Evolutionary conservation across 2,329 filamentous ascomycete genomes (phyloP).

Genomic region (Fusarium drepaniforme): DNA sequence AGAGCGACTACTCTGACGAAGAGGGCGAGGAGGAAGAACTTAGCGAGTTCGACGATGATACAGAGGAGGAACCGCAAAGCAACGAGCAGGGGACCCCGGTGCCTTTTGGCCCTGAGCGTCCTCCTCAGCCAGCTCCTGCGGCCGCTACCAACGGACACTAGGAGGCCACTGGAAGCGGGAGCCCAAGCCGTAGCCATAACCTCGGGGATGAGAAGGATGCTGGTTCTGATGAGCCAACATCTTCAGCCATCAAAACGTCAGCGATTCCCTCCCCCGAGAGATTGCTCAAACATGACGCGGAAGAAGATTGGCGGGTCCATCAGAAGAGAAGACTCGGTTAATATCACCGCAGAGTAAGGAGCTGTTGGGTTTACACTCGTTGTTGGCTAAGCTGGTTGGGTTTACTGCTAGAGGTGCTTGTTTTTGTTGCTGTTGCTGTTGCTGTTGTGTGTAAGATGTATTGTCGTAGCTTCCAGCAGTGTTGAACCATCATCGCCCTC

Average conservation of each 20-base stretch:
- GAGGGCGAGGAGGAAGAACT: constrained; percentile 73
- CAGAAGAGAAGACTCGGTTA: constrained; percentile 14
- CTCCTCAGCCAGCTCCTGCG: constrained; percentile 53
- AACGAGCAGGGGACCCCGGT: constrained; percentile 52
- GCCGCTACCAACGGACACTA: constrained; percentile 60
- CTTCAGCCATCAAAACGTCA: not conserved
- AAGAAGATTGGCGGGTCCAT: constrained; percentile 15
- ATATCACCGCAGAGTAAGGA: constrained; percentile 11
- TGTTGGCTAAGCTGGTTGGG: constrained; percentile 33
- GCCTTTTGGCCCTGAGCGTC: constrained; percentile 62
- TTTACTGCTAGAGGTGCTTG: constrained; percentile 31
- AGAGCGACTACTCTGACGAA: constrained; percentile 74
- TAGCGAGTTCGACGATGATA: constrained; percentile 75
- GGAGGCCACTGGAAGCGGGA: constrained; percentile 42
- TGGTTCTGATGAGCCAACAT: not conserved
- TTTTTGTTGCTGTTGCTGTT: constrained; percentile 31
- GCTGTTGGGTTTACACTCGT: constrained; percentile 16
- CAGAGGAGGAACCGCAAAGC: constrained; percentile 62
- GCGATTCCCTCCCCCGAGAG: not conserved
- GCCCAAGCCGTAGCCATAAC: constrained; percentile 25
- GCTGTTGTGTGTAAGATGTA: constrained; percentile 43
- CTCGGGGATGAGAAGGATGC: not conserved
- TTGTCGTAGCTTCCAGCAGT: constrained; percentile 41
- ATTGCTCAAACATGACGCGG: constrained; percentile 13
- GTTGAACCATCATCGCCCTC: constrained; percentile 38